These are phyloP conservation scores for Ascomycota sp. DNA, from an alignment of 2,329 filamentous ascomycete genomes.

Conservation along the genomic window DNA sequence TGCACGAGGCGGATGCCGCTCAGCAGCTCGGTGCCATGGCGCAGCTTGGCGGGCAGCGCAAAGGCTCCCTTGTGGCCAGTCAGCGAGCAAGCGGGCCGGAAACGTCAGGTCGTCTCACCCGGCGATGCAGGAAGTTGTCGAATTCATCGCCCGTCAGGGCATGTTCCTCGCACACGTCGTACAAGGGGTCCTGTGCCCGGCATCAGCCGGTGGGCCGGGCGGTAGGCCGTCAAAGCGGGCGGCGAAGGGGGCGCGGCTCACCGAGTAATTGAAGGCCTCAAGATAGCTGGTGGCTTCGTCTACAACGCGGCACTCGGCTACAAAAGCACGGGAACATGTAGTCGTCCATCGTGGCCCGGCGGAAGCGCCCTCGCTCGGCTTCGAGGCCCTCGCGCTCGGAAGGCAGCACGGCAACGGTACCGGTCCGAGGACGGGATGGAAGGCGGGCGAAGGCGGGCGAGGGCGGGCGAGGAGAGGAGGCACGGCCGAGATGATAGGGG, in stretches of 20 bases:
- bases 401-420: too few species aligned
- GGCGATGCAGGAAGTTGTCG: slow-evolving; percentile 29
- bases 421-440: too few species aligned
- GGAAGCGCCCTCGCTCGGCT: too few species aligned
- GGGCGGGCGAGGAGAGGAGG: too few species aligned
- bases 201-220: background rate
- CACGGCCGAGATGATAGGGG: too few species aligned
- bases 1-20: slow-evolving; percentile 33
- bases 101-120: slow-evolving; percentile 15
- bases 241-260: slow-evolving; percentile 10
- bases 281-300: slow-evolving; percentile 30
- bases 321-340: slow-evolving; percentile 29
- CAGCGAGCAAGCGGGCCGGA: background rate
- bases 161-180: slow-evolving; percentile 29
- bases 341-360: slow-evolving; percentile 26
- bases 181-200: slow-evolving; percentile 21
- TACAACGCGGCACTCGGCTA: slow-evolving; percentile 25
- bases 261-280: slow-evolving; percentile 37
- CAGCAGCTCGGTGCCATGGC: slow-evolving; percentile 20
- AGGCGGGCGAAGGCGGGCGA: too few species aligned
- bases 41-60: slow-evolving; percentile 19
- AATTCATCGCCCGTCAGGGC: slow-evolving; percentile 30
- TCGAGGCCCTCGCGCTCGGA: too few species aligned
- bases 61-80: slow-evolving; percentile 25
- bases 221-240: too few species aligned